Percentiles rank a stretch among this genome's conserved stretches.
Conservation (phyloP, 75 land plant genomes). For the Cryptomeria japonica region DNA sequence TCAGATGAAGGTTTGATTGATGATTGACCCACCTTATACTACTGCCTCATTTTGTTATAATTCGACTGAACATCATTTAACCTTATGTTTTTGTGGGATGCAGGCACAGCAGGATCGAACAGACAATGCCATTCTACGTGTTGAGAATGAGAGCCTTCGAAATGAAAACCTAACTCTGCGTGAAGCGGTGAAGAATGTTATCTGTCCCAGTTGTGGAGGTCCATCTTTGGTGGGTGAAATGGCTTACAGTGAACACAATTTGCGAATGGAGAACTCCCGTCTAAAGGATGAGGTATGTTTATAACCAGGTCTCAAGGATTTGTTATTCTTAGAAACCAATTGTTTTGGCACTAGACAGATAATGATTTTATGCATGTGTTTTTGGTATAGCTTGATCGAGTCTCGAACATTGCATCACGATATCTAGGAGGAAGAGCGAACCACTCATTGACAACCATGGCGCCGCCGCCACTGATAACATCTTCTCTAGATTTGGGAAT, state of each 20-base stretch:
- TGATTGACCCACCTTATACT: not conserved
- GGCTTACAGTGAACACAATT: constrained; percentile 73
- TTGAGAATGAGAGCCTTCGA: constrained; percentile 67
- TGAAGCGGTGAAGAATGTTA: constrained; percentile 42
- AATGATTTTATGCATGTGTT: not conserved
- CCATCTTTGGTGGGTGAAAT: constrained; percentile 62
- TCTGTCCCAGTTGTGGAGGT: constrained; percentile 76
- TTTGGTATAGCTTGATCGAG: constrained; percentile 53
- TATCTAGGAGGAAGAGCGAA: constrained; percentile 49
- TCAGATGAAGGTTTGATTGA: constrained; percentile 46
- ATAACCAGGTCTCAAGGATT: not conserved
- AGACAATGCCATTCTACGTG: constrained; percentile 64
- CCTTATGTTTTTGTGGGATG: not conserved
- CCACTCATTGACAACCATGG: constrained; percentile 4
- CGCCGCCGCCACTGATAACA: constrained; percentile 24
- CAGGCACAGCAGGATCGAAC: constrained; percentile 75
- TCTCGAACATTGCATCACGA: constrained; percentile 34
- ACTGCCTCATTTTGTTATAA: not conserved
- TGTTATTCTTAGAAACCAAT: too few species aligned
- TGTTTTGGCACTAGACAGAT: not conserved
- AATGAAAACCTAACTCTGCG: constrained; percentile 66
- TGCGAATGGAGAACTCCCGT: constrained; percentile 79
- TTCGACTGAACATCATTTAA: not conserved
- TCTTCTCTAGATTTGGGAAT: constrained; percentile 59
- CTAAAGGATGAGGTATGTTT: constrained; percentile 75